These are phyloP conservation scores for Salix brachista DNA, from an alignment of 345 rosid genomes.

Conservation along the genomic window DNA sequence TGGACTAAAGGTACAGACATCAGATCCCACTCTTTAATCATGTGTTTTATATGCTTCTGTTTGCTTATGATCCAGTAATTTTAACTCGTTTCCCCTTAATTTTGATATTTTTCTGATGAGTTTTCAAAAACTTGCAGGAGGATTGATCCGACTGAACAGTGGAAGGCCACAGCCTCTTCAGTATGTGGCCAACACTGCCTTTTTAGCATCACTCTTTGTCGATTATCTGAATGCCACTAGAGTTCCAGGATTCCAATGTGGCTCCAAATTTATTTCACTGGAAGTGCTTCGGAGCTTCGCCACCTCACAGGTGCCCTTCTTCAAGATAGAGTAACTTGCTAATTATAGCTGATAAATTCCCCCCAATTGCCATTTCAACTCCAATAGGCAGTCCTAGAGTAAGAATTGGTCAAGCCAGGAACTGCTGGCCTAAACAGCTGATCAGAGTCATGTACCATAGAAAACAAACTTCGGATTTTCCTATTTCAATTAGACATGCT, in stretches of 20 bases:
- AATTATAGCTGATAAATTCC: not conserved
- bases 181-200: conserved; percentile 63
- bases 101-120: not conserved
- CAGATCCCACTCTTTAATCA: not conserved
- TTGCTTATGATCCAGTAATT: not conserved
- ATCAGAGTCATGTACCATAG: not conserved
- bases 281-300: conserved; percentile 48
- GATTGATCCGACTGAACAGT: conserved; percentile 53
- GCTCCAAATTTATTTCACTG: conserved; percentile 37
- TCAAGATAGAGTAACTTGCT: not conserved
- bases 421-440: not conserved
- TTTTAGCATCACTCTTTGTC: conserved; percentile 65
- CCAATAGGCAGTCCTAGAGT: not conserved
- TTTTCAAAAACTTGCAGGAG: conserved; percentile 40
- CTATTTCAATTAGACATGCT: not conserved
- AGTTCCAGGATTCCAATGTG: conserved; percentile 67
- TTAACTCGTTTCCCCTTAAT: not conserved
- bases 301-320: conserved; percentile 55
- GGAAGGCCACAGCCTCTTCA: conserved; percentile 63
- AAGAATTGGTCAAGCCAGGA: not conserved
- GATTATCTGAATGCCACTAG: conserved; percentile 67
- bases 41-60: not conserved
- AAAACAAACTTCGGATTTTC: not conserved
- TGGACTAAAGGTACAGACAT: conserved; percentile 52
- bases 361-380: not conserved